A percentile compares a stretch with the other conserved stretches of the same genome.
phyloP scores from a whole-genome alignment of 192 early-diverging fungal species.

The Coemansia sp. region DNA sequence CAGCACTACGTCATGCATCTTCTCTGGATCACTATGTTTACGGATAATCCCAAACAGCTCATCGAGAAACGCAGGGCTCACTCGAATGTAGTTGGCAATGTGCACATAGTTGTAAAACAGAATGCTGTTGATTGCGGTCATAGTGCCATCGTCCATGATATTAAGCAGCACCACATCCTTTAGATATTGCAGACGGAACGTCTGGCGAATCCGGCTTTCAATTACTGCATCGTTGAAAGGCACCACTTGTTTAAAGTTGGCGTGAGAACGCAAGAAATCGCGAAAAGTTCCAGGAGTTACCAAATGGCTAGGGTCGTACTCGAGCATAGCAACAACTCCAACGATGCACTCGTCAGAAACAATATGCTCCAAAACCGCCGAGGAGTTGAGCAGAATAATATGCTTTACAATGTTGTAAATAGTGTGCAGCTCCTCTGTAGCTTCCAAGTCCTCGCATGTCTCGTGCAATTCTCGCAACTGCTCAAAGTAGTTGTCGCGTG shows the following conservation, averaged over 20 bases:
- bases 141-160: constrained; percentile 72
- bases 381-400: constrained; percentile 80
- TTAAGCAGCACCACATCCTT: constrained; percentile 81
- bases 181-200: constrained; percentile 82
- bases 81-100: constrained; percentile 72
- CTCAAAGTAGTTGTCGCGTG: constrained; percentile 64
- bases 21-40: constrained; percentile 45
- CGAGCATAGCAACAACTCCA: constrained; percentile 75
- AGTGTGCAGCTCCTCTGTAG: constrained; percentile 64
- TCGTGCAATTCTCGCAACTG: constrained; percentile 70
- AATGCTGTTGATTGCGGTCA: constrained; percentile 69
- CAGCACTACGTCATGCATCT: constrained; percentile 71
- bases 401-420: constrained; percentile 72
- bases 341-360: constrained; percentile 75
- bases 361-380: constrained; percentile 68
- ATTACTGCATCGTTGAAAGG: constrained; percentile 72
- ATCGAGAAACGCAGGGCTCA: constrained; percentile 66
- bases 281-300: constrained; percentile 72
- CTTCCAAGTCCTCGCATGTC: constrained; percentile 81
- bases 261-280: constrained; percentile 60
- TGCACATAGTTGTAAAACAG: constrained; percentile 84
- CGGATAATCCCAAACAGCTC: constrained; percentile 69
- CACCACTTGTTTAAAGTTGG: constrained; percentile 72
- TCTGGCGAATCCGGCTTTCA: constrained; percentile 77
- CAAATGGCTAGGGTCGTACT: constrained; percentile 80